These are phyloP conservation scores for Mucor indicus DNA, from an alignment of 371 early-diverging fungal genomes.

Conservation along the genomic window DNA sequence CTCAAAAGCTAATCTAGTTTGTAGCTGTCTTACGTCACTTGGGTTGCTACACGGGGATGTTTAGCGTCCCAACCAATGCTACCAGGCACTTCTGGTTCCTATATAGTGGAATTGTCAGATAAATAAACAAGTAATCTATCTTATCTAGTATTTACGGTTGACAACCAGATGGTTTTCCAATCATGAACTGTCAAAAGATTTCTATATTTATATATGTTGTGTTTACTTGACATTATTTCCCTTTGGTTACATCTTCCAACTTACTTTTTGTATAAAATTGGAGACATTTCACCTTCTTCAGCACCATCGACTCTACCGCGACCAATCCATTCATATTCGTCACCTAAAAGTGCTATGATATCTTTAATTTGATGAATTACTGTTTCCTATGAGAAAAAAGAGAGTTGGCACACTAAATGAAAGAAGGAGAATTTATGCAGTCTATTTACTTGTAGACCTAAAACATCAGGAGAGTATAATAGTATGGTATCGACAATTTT, in stretches of 20 bases:
- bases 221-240: neutral
- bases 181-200: constrained; percentile 21
- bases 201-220: constrained; percentile 5
- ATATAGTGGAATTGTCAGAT: neutral
- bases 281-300: constrained; percentile 39
- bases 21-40: constrained; percentile 29
- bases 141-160: constrained; percentile 21
- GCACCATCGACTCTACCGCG: constrained; percentile 49
- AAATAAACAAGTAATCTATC: neutral
- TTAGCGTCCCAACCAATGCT: constrained; percentile 43
- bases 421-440: neutral
- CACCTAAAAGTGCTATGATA: constrained; percentile 35
- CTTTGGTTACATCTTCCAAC: neutral
- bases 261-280: constrained; percentile 47
- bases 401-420: no score
- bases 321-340: constrained; percentile 51
- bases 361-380: constrained; percentile 43
- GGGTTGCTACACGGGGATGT: constrained; percentile 37
- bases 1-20: constrained; percentile 20
- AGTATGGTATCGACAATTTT: constrained; percentile 46
- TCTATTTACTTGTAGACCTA: constrained; percentile 39
- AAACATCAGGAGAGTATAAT: constrained; percentile 41
- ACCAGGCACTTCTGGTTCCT: constrained; percentile 36
- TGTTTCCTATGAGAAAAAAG: constrained; percentile 35
- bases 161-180: constrained; percentile 43